Base-by-base conservation (phyloP, 306 rosid genomes). In the Echinosophora koreensis region DNA sequence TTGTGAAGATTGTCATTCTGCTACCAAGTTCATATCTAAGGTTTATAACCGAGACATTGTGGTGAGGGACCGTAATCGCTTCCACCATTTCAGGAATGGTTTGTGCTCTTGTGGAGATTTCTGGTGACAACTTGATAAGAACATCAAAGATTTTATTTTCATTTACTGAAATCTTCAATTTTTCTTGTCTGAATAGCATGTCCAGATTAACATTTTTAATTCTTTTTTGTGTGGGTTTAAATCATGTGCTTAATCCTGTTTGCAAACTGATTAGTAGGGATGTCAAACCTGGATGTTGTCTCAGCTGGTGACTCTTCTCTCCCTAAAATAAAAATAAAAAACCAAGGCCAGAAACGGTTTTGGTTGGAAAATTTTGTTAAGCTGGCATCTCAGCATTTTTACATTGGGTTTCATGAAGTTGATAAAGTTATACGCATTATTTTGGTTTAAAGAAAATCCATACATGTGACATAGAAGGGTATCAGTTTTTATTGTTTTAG, bases 1-100 rank as follows among this genome's bases (percentile, higher is more conserved):
- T 54, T 94, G 98, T 65, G 79, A 87, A n/a, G 98, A 92, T 84
- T 94, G 98, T 6, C 98, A 94, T 71, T 85, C 90, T 41, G 98
- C 97, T 60, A 90, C 97, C 0, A 92, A 91, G 88, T 89, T 89
- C 86, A 90, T 94, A 52, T 92, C 97, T 6, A 92, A 79, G 86
- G 89, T 92, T 69, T 91, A 89, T 81, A 75, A 65, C 68, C 85
- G 97, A 50, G 94, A 92, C 80, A 90, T 94, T 22, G 84, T 89
- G 35, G 92, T 94, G 54, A 86, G 98, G 83, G 98, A 94, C 78
- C 88, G 93, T 62, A 90, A 77, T 77, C 87, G 97, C 80, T 94
- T 94, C 85, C 97, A 94, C 82, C 97, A 87, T 84, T 92, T 94
- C 86, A 86, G 85, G 54, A 86, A 82, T 67, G 96, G 98, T 8